A percentile compares a stretch with the other conserved stretches of the same genome.
Conservation (phyloP, 2,329 filamentous ascomycete species). For the Neofusicoccum kwambonambiense region DNA sequence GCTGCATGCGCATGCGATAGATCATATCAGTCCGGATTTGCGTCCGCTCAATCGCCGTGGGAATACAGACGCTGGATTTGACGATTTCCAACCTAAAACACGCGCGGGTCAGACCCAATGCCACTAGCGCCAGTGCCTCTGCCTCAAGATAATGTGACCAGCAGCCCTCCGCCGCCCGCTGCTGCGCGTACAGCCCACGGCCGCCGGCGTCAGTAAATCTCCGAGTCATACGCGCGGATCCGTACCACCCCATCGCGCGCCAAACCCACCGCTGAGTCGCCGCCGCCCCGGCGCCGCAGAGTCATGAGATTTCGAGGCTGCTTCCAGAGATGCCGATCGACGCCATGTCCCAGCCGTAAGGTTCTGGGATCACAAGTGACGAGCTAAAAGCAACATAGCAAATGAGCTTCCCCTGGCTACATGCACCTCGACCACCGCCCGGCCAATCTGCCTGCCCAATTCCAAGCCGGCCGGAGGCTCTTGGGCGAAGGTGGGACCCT, state of each 20-base stretch:
- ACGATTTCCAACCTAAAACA: conserved; percentile 14
- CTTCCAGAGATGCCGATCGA: conserved; percentile 16
- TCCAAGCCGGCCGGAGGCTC: background rate
- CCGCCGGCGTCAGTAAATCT: conserved; percentile 4
- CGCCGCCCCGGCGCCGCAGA: background rate
- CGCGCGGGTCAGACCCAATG: background rate
- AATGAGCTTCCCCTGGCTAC: conserved; percentile 15
- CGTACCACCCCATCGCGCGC: conserved; percentile 4
- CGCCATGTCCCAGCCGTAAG: conserved; percentile 15
- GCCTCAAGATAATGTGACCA: conserved; percentile 6
- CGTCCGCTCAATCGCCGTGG: conserved; percentile 3
- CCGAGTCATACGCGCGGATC: conserved; percentile 7
- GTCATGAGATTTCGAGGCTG: background rate
- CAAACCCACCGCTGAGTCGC: background rate
- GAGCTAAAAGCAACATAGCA: conserved; percentile 14
- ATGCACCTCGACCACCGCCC: conserved; percentile 1
- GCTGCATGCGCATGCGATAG: conserved; percentile 17
- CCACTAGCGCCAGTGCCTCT: background rate
- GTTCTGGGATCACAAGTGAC: conserved; percentile 16
- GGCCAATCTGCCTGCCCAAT: background rate
- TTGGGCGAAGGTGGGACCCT: background rate
- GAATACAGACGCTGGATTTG: background rate
- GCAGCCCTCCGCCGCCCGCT: background rate
- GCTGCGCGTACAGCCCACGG: background rate
- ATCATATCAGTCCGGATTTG: conserved; percentile 15